phyloP scores from a whole-genome alignment of 805 yeast genomes.

The Kurtzmaniella cleridarum region DNA sequence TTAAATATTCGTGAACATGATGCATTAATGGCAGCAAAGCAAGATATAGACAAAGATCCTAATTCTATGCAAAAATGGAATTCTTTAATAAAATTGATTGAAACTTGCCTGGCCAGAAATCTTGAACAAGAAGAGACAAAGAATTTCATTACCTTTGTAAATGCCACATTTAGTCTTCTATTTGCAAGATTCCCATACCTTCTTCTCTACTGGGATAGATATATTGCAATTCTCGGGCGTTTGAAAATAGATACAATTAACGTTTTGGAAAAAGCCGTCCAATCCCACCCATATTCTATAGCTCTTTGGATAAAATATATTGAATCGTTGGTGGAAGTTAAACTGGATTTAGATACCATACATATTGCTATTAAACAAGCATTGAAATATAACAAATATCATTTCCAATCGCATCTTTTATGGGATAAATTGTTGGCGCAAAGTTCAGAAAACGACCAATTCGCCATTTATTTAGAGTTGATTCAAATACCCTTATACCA shows the following conservation, averaged over 20 bases:
- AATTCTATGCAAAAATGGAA: constrained; percentile 38
- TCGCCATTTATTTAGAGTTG: constrained; percentile 39
- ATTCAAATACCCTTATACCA: constrained; percentile 73
- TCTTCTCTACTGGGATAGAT: constrained; percentile 54
- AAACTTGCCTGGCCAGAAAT: constrained; percentile 4
- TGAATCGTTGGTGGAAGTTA: constrained; percentile 36
- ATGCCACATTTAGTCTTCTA: constrained; percentile 25
- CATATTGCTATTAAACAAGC: constrained; percentile 46
- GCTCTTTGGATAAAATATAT: constrained; percentile 68
- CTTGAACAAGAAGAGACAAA: not conserved
- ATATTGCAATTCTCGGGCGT: too few relatives aligned
- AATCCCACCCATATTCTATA: constrained; percentile 50
- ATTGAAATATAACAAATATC: constrained; percentile 49
- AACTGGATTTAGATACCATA: constrained; percentile 18
- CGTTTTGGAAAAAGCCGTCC: constrained; percentile 40
- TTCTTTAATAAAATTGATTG: constrained; percentile 24
- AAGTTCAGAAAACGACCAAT: constrained; percentile 30
- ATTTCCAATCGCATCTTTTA: constrained; percentile 70
- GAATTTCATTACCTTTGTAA: constrained; percentile 5
- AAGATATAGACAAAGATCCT: constrained; percentile 12
- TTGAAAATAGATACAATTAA: constrained; percentile 35
- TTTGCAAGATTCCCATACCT: constrained; percentile 54
- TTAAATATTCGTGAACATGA: too few relatives aligned
- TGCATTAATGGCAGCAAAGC: not conserved
- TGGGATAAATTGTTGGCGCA: constrained; percentile 74